These are phyloP conservation scores for Alternaria incomplexa DNA, from an alignment of 2,329 filamentous ascomycete genomes.

Conservation along the genomic window DNA sequence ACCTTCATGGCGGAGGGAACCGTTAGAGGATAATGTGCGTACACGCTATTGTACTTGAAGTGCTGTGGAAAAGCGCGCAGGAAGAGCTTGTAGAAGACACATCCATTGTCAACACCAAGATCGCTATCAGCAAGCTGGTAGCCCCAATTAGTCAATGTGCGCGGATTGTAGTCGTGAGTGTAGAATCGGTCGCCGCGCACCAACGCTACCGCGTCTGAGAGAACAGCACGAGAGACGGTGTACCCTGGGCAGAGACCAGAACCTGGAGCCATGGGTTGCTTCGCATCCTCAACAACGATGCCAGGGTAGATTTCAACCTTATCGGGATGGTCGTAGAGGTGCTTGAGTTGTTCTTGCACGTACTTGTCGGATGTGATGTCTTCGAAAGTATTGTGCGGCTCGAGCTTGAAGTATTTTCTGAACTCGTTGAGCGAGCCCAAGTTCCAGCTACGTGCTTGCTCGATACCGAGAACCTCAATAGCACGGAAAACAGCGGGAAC, in stretches of 20 bases:
- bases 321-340: slow-evolving; percentile 75
- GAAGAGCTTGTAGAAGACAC: slow-evolving; percentile 84
- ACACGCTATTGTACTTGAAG: slow-evolving; percentile 78
- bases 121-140: slow-evolving; percentile 78
- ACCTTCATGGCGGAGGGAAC: slow-evolving; percentile 74
- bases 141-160: slow-evolving; percentile 82
- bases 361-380: slow-evolving; percentile 81
- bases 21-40: slow-evolving; percentile 78
- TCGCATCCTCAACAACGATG: slow-evolving; percentile 76
- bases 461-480: slow-evolving; percentile 80
- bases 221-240: slow-evolving; percentile 76
- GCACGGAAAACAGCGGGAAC: slow-evolving; percentile 76
- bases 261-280: slow-evolving; percentile 70
- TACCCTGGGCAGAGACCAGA: slow-evolving; percentile 78
- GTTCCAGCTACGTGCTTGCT: slow-evolving; percentile 79
- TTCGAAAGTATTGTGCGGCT: slow-evolving; percentile 77
- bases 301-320: slow-evolving; percentile 82
- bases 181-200: slow-evolving; percentile 81
- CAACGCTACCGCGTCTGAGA: slow-evolving; percentile 79
- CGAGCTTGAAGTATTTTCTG: slow-evolving; percentile 79
- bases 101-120: slow-evolving; percentile 76
- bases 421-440: slow-evolving; percentile 83
- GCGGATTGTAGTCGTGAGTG: slow-evolving; percentile 73
- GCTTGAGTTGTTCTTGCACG: slow-evolving; percentile 67
- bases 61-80: slow-evolving; percentile 79